These are phyloP conservation scores for Acmispon strigosus DNA, from an alignment of 306 rosid genomes.

Conservation along the genomic window DNA sequence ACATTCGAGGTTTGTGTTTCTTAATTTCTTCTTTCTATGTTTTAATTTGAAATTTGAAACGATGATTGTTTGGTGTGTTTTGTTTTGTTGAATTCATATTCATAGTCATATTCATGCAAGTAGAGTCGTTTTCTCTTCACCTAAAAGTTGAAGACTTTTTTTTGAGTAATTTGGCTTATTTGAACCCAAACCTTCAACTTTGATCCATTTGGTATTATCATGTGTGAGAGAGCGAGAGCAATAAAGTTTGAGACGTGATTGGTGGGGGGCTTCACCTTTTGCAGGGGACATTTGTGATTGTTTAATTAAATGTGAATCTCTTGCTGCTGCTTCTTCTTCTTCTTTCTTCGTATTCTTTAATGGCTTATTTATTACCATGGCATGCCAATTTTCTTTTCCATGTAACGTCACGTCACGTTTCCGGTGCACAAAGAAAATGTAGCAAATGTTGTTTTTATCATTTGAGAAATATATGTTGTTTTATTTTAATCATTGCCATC, in stretches of 20 bases:
- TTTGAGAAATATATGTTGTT: too few relatives aligned
- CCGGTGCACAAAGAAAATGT: background rate
- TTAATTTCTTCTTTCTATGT: background rate
- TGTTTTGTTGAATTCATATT: too few relatives aligned
- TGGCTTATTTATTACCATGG: background rate
- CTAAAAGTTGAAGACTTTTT: background rate
- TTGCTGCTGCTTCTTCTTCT: too few relatives aligned
- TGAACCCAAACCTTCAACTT: background rate
- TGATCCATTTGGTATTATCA: too few relatives aligned
- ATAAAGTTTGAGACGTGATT: conserved; percentile 53
- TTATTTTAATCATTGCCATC: too few relatives aligned
- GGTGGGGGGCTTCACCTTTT: conserved; percentile 35
- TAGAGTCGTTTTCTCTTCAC: conserved; percentile 7
- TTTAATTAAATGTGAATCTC: conserved; percentile 22
- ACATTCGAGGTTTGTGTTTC: conserved; percentile 57
- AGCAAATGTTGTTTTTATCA: too few relatives aligned
- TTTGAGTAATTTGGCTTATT: background rate
- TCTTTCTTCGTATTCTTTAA: background rate
- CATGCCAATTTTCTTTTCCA: background rate
- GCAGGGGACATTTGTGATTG: conserved; percentile 22
- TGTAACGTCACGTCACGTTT: background rate
- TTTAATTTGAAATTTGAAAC: background rate
- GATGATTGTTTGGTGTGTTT: conserved; percentile 5
- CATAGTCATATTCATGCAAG: conserved; percentile 9
- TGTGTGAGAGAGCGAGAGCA: background rate